A percentile compares a stretch with the other conserved stretches of the same genome.
These are phyloP conservation scores for Allium fistulosum DNA, from an alignment of 106 monocot species.

Conservation along the genomic window DNA sequence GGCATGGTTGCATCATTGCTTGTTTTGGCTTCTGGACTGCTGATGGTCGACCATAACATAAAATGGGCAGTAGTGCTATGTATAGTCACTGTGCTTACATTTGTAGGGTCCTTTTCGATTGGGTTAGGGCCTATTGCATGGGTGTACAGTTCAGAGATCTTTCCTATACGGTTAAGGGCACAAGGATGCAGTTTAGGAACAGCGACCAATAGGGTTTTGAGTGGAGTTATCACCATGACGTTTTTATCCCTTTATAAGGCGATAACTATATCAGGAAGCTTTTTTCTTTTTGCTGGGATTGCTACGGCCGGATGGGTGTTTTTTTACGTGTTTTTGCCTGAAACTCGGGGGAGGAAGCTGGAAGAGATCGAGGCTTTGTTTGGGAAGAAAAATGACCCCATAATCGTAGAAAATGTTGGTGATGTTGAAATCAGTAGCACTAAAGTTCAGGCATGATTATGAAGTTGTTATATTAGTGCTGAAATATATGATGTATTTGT, in stretches of 20 bases:
- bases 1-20: slow-evolving; percentile 60
- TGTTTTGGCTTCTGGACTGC: slow-evolving; percentile 24
- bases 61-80: slow-evolving; percentile 19
- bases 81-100: slow-evolving; percentile 14
- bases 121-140: slow-evolving; percentile 41
- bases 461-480: no score
- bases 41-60: slow-evolving; percentile 15
- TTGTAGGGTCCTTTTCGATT: slow-evolving; percentile 34
- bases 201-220: slow-evolving; percentile 21
- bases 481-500: no score
- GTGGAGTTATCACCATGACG: slow-evolving; percentile 28
- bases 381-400: slow-evolving; percentile 5
- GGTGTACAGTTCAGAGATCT: slow-evolving; percentile 51
- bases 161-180: slow-evolving; percentile 31
- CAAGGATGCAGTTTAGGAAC: slow-evolving; percentile 29
- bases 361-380: slow-evolving; percentile 36
- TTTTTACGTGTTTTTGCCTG: slow-evolving; percentile 28
- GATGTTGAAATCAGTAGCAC: no score
- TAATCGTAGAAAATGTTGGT: no score
- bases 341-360: slow-evolving; percentile 29
- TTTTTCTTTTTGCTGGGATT: slow-evolving; percentile 29
- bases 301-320: slow-evolving; percentile 22
- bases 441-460: no score
- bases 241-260: slow-evolving; percentile 31
- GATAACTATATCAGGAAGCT: slow-evolving; percentile 34